Evolutionary conservation across 2,329 filamentous ascomycete species (phyloP), one percentile per base, ranked within the genome.

Genomic region (Pestalotiopsis sp.): DNA sequence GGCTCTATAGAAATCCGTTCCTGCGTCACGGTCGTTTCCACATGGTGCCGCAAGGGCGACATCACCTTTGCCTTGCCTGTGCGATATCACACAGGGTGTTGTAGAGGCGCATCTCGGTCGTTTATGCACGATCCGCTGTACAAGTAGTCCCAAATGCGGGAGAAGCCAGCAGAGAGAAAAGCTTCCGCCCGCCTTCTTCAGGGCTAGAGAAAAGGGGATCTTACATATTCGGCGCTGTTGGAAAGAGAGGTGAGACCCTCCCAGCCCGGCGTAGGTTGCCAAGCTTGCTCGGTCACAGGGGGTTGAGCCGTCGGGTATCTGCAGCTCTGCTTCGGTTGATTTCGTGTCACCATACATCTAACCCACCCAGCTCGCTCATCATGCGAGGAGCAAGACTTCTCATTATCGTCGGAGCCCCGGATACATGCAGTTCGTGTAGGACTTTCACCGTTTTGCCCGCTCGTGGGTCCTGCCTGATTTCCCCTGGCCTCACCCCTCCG

Each of bases 371-470:
- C 66, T 63, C 67, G 56, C 57, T 66, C 57, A 60, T 67, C 72
- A 76, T 76, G 75, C 72, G 74, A 76, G 73, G 69, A 71, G 69
- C 59, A 52, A 52, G 17, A 52, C 5, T 9, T n/a, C 17, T 24
- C 63, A 74, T 77, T 78, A 75, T 78, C 75, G 76, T 76, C 73
- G 70, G 68, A 71, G 60, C 64, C 7, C 30, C 75, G 75, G 75
- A 63, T 71, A 68, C 67, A 68, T 71, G 75, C 76, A 77, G 74
- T 48, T 70, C 40, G n/a, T 56, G 75, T 75, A 72, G 70, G 66
- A 75, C 74, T 38, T 65, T 14, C 62, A 65, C 62, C 63, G 70
- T 72, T 69, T 73, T 63, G 71, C 68, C 60, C 65, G 68, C 62
- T 20, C 35, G 20, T 59, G 48, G 30, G 30, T 35, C 30, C 30